Evolutionary conservation across 2,329 filamentous ascomycete species (phyloP), one percentile per base, ranked within the genome.

Genomic region (Fusarium sp.): DNA sequence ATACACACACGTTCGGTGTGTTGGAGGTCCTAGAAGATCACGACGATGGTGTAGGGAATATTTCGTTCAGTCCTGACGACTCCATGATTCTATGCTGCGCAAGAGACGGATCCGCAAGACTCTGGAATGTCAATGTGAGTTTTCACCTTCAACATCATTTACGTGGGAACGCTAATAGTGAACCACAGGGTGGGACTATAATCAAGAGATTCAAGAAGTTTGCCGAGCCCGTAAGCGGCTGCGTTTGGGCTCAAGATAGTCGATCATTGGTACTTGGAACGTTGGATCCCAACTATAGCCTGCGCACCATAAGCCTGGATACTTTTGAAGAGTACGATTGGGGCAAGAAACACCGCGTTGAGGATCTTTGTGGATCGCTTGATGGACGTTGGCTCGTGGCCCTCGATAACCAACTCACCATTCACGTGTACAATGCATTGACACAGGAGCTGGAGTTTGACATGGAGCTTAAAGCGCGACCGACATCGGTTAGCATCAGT

Each of bases 31-130:
- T 97, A 11, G 81, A 82, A 6, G 88, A 90, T 6, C 92, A 96
- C 71, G 84, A 87, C 2, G 82, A 81, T 4, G 91, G 92, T 1
- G 90, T 97, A 14, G 90, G 92, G 20, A 93, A 94, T 73, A 81
- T 97, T 6, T 85, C 92, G 2, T 99, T 96, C 93, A 97, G 94
- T 75, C 96, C 94, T 7, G 93, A 99, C 77, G 93, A 97, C 79
- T 86, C 86, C 2, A 92, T 92, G 80, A 84, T 99, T 33, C 88
- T 98, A 39, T 95, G 91, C 17, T 98, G 95, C 76, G 92, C 88
- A 17, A 85, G 88, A 68, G 92, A 97, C 74, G 87, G 86, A 45
- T 86, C 85, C 65, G 93, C 92, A 1, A 86, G 90, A 35, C 79
- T 97, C 65, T 97, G 92, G 92, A 88, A 94, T 77, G 82, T 85